phyloP scores from a whole-genome alignment of 2,329 filamentous ascomycete genomes.

The Chaetomium olivaceum region DNA sequence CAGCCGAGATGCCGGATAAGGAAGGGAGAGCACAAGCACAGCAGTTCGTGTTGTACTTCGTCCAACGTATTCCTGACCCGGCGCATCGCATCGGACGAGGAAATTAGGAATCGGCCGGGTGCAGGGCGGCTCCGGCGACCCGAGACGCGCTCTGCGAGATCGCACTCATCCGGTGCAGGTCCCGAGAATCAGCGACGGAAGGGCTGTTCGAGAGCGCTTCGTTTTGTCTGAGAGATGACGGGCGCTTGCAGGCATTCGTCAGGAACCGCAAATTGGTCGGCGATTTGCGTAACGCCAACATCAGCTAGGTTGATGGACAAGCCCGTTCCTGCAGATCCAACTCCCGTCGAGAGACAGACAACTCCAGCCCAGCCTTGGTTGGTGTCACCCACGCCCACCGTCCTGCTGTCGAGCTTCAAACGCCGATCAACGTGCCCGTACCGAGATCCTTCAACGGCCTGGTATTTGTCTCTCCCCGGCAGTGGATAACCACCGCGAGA shows the following conservation, averaged over 20 bases:
- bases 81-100: conserved; percentile 2
- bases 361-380: neutral
- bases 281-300: conserved; percentile 34
- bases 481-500: neutral
- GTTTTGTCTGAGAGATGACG: conserved; percentile 10
- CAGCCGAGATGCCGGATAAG: neutral
- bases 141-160: conserved; percentile 18
- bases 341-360: neutral
- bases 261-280: conserved; percentile 30
- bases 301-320: neutral
- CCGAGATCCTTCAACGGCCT: neutral
- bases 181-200: neutral
- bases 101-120: conserved; percentile 1
- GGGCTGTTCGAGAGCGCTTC: neutral
- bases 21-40: neutral
- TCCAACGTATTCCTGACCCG: neutral
- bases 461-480: neutral
- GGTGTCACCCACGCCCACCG: neutral
- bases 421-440: neutral
- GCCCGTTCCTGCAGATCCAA: conserved; percentile 25
- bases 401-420: neutral
- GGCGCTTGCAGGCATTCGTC: conserved; percentile 21
- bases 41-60: neutral
- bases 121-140: conserved; percentile 7
- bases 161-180: neutral